phyloP scores from a whole-genome alignment of 768 basidiomycete species.

The Cystobasidium onofrii region DNA sequence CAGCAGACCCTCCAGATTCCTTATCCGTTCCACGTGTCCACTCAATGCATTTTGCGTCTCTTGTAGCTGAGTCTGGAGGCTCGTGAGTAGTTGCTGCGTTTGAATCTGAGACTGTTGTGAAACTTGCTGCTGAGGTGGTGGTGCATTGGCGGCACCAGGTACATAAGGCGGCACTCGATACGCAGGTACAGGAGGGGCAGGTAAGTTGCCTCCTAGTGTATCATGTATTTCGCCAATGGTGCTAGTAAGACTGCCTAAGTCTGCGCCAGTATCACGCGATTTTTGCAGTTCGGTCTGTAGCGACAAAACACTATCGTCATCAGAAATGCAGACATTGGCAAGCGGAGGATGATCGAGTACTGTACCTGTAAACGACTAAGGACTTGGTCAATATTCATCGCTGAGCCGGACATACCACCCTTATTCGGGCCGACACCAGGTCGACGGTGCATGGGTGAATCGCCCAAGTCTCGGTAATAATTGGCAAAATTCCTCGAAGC shows the following conservation, averaged over 20 bases:
- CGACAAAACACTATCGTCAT: background rate
- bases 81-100: constrained; percentile 50
- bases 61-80: constrained; percentile 71
- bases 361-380: constrained; percentile 65
- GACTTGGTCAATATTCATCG: constrained; percentile 83
- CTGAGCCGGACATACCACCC: background rate
- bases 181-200: constrained; percentile 48
- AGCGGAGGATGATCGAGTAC: background rate
- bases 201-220: constrained; percentile 72
- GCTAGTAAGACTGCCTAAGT: constrained; percentile 65
- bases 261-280: constrained; percentile 82
- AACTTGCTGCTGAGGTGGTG: constrained; percentile 33
- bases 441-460: constrained; percentile 30
- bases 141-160: constrained; percentile 39
- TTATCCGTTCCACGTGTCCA: constrained; percentile 70
- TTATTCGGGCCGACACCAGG: constrained; percentile 15
- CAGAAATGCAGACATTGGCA: background rate
- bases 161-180: constrained; percentile 37
- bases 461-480: constrained; percentile 38
- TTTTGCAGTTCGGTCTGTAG: constrained; percentile 74
- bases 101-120: constrained; percentile 42
- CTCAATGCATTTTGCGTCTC: constrained; percentile 74
- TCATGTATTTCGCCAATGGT: constrained; percentile 88
- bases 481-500: constrained; percentile 37
- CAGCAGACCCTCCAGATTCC: constrained; percentile 65